Evolutionary conservation across 257 asterid species (phyloP), one percentile per base, ranked within the genome.

Genomic region (Solanum chiquidenum): DNA sequence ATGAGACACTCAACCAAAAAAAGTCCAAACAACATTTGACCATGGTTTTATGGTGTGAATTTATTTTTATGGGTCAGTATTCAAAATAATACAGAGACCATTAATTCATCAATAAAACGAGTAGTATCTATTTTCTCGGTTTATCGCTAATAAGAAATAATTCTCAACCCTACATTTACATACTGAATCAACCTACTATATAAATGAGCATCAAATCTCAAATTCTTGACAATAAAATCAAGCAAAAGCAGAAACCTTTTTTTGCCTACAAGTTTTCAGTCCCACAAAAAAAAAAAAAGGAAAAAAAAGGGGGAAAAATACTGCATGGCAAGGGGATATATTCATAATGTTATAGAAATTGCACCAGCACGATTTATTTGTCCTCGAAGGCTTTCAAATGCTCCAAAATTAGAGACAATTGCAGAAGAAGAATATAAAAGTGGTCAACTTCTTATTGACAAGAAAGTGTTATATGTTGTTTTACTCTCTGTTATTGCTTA

Each of bases 361-460:
- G 91, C 87, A 34, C 90, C 89, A 5, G 73, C 89, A 23, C 80
- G 85, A 25, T 27, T 75, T 29, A 86, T 89, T 29, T 68, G 85
- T 31, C 85, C 85, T 73, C 85, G 46, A 64, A 89, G 38, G n/a
- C 25, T 84, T 58, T 86, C 90, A 42, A 86, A 31, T 69, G 89
- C 87, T 35, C 90, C 90, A 27, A 46, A 62, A 46, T n/a, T 89
- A 40, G 90, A 89, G 71, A 89, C 90, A 79, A 89, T 89, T 13
- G 62, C 52, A 13, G 89, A 86, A 89, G 89, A 86, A 73, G 75
- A 83, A 40, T 49, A 75, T 5, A 37, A n/a, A 66, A 29, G 18
- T 44, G 62, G 49, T 77, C 23, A 23, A 82, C 66, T 16, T 27
- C 23, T 49, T 83, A 58, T 40, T 55, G 66, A 62, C 66, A 72